Evolutionary conservation across 441 rosid species (phyloP).

Genomic region (Populus hybrid): DNA sequence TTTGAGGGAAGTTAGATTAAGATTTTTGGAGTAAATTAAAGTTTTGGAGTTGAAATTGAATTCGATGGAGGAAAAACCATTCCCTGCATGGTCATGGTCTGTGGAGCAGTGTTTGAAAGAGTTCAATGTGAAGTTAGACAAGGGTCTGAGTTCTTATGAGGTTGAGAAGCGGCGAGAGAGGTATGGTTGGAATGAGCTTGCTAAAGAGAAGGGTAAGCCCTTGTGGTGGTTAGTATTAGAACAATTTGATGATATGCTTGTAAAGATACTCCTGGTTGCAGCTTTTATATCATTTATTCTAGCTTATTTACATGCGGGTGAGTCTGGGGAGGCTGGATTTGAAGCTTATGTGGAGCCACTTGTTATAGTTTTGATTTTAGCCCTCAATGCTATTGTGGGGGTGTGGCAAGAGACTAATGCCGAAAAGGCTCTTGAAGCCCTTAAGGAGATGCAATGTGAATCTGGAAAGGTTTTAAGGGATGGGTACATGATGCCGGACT

Average conservation of each 20-base stretch:
- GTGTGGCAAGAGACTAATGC: constrained; percentile 96
- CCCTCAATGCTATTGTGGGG: constrained; percentile 79
- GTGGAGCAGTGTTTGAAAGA: constrained; percentile 69
- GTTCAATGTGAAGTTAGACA: constrained; percentile 58
- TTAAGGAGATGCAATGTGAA: constrained; percentile 88
- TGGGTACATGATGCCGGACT: constrained; percentile 50
- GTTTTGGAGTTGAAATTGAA: constrained; percentile 18
- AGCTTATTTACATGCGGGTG: constrained; percentile 61
- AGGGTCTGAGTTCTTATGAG: constrained; percentile 56
- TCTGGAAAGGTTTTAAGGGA: constrained; percentile 74
- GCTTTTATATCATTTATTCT: constrained; percentile 74
- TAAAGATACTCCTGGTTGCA: constrained; percentile 81
- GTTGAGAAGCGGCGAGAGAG: constrained; percentile 63
- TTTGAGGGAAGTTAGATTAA: constrained; percentile 4
- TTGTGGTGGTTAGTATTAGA: constrained; percentile 70
- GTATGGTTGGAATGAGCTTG: constrained; percentile 82
- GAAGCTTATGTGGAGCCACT: constrained; percentile 84
- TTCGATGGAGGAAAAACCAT: constrained; percentile 59
- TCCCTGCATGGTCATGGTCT: constrained; percentile 73
- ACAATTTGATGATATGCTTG: constrained; percentile 84
- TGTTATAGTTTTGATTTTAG: constrained; percentile 69
- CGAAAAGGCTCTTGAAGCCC: constrained; percentile 87
- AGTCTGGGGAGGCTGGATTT: constrained; percentile 49
- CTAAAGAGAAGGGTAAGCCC: constrained; percentile 79
- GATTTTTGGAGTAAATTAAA: constrained; percentile 10